Conservation (phyloP, 1,139 yeast species). For the Geotrichum candidum region DNA sequence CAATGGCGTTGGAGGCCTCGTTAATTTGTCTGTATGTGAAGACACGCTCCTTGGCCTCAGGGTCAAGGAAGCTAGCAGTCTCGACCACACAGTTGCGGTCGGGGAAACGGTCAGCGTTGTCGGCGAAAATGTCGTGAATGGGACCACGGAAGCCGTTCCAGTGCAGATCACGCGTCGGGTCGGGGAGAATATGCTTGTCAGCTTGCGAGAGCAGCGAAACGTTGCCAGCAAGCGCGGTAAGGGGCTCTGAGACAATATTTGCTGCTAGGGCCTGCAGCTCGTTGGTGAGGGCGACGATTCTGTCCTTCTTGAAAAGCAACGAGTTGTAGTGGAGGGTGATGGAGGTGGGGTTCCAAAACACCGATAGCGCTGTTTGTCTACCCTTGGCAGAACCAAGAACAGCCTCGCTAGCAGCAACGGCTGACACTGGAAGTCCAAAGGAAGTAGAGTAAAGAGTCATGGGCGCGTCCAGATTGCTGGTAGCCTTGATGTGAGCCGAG, state of each 20-base stretch:
- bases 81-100: slow-evolving; percentile 87
- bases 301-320: slow-evolving; percentile 61
- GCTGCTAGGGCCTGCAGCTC: slow-evolving; percentile 56
- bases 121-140: slow-evolving; percentile 88
- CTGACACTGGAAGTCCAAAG: slow-evolving; percentile 30
- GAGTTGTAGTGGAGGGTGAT: slow-evolving; percentile 62
- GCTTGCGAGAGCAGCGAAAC: slow-evolving; percentile 58
- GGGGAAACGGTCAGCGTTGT: slow-evolving; percentile 76
- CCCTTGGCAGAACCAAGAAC: slow-evolving; percentile 28
- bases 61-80: slow-evolving; percentile 61
- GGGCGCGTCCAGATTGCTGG: slow-evolving; percentile 47
- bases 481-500: slow-evolving; percentile 45
- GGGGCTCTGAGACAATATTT: slow-evolving; percentile 25
- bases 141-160: slow-evolving; percentile 93
- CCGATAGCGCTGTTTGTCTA: slow-evolving; percentile 51
- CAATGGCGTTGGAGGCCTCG: slow-evolving; percentile 90
- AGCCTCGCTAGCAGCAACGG: slow-evolving; percentile 19
- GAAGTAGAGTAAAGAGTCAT: slow-evolving; percentile 65
- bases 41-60: slow-evolving; percentile 53
- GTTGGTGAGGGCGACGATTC: slow-evolving; percentile 64
- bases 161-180: slow-evolving; percentile 79
- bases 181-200: slow-evolving; percentile 63
- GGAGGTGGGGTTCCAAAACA: slow-evolving; percentile 40
- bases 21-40: slow-evolving; percentile 83
- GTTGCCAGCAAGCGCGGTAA: slow-evolving; percentile 48